phyloP scores from a whole-genome alignment of 2,329 filamentous ascomycete species.

The Chaetoscypha palmicola region DNA sequence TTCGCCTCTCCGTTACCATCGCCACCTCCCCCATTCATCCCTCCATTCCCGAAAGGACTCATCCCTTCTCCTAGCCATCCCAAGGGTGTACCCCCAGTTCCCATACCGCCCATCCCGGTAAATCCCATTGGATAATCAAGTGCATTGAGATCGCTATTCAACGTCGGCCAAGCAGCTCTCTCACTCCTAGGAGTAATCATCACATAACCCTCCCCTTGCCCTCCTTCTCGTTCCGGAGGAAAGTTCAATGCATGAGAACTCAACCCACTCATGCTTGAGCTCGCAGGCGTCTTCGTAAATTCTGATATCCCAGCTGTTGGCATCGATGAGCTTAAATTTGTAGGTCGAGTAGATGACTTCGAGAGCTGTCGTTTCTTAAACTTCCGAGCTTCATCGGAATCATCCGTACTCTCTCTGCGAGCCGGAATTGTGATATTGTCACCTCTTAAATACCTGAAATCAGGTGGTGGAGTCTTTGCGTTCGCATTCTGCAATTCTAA shows the following conservation, averaged over 20 bases:
- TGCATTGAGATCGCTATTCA: slow-evolving; percentile 12
- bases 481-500: slow-evolving; percentile 35
- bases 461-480: slow-evolving; percentile 12
- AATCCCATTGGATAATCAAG: slow-evolving; percentile 17
- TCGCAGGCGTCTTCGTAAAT: neutral
- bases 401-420: slow-evolving; percentile 23
- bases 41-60: slow-evolving; percentile 4
- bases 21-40: neutral
- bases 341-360: slow-evolving; percentile 7
- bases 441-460: slow-evolving; percentile 1
- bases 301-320: neutral
- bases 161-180: slow-evolving; percentile 10
- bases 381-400: slow-evolving; percentile 5
- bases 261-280: too few species aligned
- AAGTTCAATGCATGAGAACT: neutral
- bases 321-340: neutral
- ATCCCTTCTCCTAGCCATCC: slow-evolving; percentile 4
- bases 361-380: slow-evolving; percentile 18
- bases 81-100: neutral
- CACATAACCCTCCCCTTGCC: slow-evolving; percentile 8
- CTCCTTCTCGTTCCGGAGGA: neutral
- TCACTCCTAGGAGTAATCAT: slow-evolving; percentile 14
- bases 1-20: slow-evolving; percentile 17
- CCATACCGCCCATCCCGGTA: slow-evolving; percentile 2
- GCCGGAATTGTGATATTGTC: slow-evolving; percentile 14